Percentiles rank a stretch among this genome's conserved stretches.
phyloP scores from a whole-genome alignment of 2,329 filamentous ascomycete genomes.

The Coniella lustricola region DNA sequence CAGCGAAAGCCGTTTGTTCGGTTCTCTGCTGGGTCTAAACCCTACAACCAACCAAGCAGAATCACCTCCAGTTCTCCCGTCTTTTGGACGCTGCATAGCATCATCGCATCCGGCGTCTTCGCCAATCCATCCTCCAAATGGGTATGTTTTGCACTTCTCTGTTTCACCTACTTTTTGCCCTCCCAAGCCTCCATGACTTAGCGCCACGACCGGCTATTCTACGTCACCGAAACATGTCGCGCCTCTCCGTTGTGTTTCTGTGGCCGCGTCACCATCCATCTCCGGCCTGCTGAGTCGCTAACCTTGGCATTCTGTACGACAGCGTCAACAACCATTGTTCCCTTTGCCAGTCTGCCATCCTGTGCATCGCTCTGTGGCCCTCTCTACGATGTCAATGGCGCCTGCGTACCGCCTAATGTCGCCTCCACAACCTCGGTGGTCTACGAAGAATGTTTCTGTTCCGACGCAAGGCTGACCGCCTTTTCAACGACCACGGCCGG shows the following conservation, averaged over 20 bases:
- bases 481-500: slow-evolving; percentile 50
- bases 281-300: not conserved
- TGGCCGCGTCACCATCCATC: no score
- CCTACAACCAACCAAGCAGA: no score
- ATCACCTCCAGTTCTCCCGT: not conserved
- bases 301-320: not conserved
- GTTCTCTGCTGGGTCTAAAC: no score
- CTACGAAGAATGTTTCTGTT: slow-evolving; percentile 70
- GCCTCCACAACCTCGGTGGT: slow-evolving; percentile 40
- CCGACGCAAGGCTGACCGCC: slow-evolving; percentile 48
- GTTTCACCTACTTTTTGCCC: not conserved
- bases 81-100: not conserved
- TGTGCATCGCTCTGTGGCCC: slow-evolving; percentile 54
- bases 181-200: no score
- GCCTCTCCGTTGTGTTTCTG: no score
- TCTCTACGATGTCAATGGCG: slow-evolving; percentile 63
- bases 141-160: slow-evolving; percentile 6
- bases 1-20: no score
- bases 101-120: not conserved
- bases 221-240: not conserved
- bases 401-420: slow-evolving; percentile 56
- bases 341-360: slow-evolving; percentile 51
- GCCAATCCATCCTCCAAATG: slow-evolving; percentile 3
- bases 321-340: slow-evolving; percentile 47
- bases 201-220: not conserved